Conservation (phyloP, 2,329 filamentous ascomycete species). For the Fusarium sp. region DNA sequence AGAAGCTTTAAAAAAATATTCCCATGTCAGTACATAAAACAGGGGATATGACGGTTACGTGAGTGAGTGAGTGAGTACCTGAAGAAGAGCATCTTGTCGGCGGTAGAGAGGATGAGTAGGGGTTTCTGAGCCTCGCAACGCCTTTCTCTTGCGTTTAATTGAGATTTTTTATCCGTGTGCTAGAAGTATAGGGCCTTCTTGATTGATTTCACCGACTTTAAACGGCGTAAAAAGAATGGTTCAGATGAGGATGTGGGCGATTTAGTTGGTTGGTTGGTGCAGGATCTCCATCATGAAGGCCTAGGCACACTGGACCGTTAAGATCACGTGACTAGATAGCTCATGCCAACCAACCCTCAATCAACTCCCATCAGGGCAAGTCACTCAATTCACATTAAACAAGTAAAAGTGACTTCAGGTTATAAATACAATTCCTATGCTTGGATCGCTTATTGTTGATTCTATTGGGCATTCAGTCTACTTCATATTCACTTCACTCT, state of each 20-base stretch:
- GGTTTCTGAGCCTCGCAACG: not conserved
- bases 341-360: constrained; percentile 1
- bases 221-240: not conserved
- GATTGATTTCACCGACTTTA: not conserved
- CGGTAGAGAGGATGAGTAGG: not conserved
- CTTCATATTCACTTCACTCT: not conserved
- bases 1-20: constrained; percentile 81
- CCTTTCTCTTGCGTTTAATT: not conserved
- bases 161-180: not conserved
- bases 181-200: fast-evolving
- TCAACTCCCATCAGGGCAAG: not conserved
- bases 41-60: no score
- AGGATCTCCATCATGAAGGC: constrained; percentile 35
- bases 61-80: constrained; percentile 45
- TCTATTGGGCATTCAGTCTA: not conserved
- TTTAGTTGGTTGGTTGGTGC: constrained; percentile 28
- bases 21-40: not conserved
- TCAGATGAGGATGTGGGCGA: constrained; percentile 2
- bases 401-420: not conserved
- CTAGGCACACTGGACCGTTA: not conserved
- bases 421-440: not conserved
- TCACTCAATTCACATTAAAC: not conserved
- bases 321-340: constrained; percentile 22
- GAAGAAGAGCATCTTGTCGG: constrained; percentile 57
- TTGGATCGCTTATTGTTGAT: not conserved